A percentile compares a stretch with the other conserved stretches of the same genome.
These are phyloP conservation scores for Kodamaea plutei DNA, from an alignment of 1,139 yeast genomes.

Conservation along the genomic window DNA sequence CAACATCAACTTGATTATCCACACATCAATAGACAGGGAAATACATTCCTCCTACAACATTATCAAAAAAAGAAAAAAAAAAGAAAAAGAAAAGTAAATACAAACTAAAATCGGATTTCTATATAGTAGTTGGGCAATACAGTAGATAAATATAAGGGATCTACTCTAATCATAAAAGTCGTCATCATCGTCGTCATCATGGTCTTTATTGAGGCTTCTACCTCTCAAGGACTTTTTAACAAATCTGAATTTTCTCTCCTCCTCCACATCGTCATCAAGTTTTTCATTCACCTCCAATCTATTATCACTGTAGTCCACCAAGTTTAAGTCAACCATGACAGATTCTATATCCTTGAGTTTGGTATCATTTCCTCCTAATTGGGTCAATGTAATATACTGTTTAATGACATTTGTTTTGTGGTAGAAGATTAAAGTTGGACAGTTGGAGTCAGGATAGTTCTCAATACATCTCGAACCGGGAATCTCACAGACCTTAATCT, in stretches of 20 bases:
- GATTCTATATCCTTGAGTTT: constrained; percentile 64
- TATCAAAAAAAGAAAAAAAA: too few relatives aligned
- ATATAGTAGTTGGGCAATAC: too few relatives aligned
- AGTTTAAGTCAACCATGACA: constrained; percentile 60
- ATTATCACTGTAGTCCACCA: constrained; percentile 61
- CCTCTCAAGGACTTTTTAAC: constrained; percentile 52
- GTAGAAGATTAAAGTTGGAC: constrained; percentile 87
- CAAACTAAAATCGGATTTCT: too few relatives aligned
- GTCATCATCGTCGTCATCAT: constrained; percentile 28
- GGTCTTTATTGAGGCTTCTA: constrained; percentile 18
- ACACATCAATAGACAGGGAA: too few relatives aligned
- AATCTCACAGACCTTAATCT: constrained; percentile 86
- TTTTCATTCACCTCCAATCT: constrained; percentile 63
- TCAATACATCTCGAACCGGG: constrained; percentile 87
- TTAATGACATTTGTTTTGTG: constrained; percentile 69
- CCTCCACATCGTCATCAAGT: constrained; percentile 36
- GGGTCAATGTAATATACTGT: constrained; percentile 74
- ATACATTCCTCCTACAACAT: too few relatives aligned
- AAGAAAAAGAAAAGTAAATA: too few relatives aligned
- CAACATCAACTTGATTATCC: too few relatives aligned
- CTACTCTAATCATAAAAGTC: constrained; percentile 52
- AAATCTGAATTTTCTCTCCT: constrained; percentile 48
- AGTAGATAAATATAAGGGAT: too few relatives aligned
- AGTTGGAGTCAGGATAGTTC: constrained; percentile 80
- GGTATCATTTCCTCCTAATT: constrained; percentile 81